Evolutionary conservation across 2,329 filamentous ascomycete genomes (phyloP).

Genomic region (Neocucurbitaria cava): DNA sequence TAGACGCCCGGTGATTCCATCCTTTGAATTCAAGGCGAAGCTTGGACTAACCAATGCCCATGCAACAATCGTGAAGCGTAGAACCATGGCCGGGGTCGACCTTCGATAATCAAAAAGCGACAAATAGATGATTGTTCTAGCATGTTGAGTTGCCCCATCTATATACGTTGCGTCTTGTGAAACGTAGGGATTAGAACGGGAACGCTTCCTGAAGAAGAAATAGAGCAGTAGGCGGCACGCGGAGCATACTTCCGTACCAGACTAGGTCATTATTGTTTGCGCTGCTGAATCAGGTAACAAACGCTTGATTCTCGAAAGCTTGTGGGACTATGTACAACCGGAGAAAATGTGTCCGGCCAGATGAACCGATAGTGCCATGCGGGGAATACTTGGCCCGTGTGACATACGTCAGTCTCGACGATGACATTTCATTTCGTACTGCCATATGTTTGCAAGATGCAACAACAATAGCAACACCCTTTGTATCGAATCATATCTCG

Average conservation of each 20-base stretch:
- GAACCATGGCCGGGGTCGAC: not conserved
- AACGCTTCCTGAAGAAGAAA: not conserved
- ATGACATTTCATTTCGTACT: not conserved
- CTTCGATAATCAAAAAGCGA: not conserved
- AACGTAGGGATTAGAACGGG: not conserved
- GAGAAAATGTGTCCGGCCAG: no score
- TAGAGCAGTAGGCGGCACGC: not conserved
- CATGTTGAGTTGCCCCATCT: not conserved
- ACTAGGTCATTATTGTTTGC: not conserved
- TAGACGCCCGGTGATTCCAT: conserved; percentile 21
- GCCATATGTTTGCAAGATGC: no score
- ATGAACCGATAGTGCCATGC: no score
- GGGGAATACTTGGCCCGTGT: no score
- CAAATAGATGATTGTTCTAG: no score
- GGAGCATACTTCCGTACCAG: not conserved
- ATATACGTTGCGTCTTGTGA: not conserved
- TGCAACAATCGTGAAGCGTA: not conserved
- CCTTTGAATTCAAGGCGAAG: conserved; percentile 11
- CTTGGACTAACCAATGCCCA: conserved; percentile 1
- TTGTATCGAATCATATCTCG: no score
- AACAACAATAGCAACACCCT: not conserved
- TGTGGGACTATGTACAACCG: no score
- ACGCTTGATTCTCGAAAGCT: no score
- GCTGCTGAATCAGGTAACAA: not conserved
- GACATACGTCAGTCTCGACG: no score